phyloP scores from a whole-genome alignment of 495 filamentous ascomycete genomes.

The Aspergillus avenaceus region DNA sequence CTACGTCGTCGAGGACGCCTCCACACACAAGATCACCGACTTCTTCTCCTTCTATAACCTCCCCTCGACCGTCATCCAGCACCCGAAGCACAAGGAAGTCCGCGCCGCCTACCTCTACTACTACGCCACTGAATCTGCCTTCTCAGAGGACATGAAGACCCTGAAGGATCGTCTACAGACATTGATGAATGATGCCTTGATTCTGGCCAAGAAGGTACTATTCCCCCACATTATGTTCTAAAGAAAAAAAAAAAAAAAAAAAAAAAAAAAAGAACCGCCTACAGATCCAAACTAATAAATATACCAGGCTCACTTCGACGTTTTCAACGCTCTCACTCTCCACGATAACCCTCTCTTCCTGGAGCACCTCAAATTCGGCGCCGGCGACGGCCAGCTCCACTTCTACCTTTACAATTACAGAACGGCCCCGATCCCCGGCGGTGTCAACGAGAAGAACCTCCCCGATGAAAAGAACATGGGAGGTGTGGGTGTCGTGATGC shows the following conservation, averaged over 20 bases:
- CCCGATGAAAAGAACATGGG: slow-evolving; percentile 71
- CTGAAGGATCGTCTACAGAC: slow-evolving; percentile 69
- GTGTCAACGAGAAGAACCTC: slow-evolving; percentile 72
- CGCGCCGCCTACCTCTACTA: slow-evolving; percentile 94
- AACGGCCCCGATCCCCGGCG: slow-evolving; percentile 72
- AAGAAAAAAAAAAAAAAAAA: too few relatives aligned
- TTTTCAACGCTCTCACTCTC: slow-evolving; percentile 92
- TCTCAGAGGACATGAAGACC: slow-evolving; percentile 51
- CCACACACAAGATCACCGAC: slow-evolving; percentile 80
- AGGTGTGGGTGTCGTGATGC: slow-evolving; percentile 85
- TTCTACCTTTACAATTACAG: slow-evolving; percentile 98
- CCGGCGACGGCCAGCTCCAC: slow-evolving; percentile 89
- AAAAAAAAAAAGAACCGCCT: too few relatives aligned
- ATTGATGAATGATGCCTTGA: slow-evolving; percentile 79
- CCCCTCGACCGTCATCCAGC: slow-evolving; percentile 83
- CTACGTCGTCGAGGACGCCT: slow-evolving; percentile 80
- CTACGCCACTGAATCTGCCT: slow-evolving; percentile 83
- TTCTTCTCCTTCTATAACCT: slow-evolving; percentile 95
- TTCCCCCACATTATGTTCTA: not conserved
- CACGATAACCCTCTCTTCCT: slow-evolving; percentile 93
- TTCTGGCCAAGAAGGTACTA: slow-evolving; percentile 73
- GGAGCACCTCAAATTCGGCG: slow-evolving; percentile 85
- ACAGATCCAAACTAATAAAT: too few relatives aligned
- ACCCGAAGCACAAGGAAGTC: slow-evolving; percentile 69
- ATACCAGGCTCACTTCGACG: slow-evolving; percentile 79